Base-by-base conservation (phyloP, 208 protist genomes). In the Leptomonas pyrrhocoris region DNA sequence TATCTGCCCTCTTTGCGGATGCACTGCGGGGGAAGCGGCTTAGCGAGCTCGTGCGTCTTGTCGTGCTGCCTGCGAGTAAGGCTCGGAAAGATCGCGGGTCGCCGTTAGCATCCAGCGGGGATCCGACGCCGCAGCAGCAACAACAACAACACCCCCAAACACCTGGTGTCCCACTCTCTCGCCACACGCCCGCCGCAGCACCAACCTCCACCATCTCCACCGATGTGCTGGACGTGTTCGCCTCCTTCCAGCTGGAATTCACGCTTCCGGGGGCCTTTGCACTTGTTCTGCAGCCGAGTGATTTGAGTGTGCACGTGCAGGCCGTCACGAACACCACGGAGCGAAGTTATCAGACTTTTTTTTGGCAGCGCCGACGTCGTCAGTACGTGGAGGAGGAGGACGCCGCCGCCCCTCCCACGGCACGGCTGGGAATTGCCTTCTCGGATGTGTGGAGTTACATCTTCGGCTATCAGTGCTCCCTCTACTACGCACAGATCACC, bases 391-490 rank as follows among this genome's bases (percentile, higher is more conserved):
- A 76, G n/a, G 42, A 60, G 31, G 48, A 45, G 25, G 23, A 40
- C 4, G 18, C 42, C 21, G 0, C 13, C 9, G 45, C 40, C 4
- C 21, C 23, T 8, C 4, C 40, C 8, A 50, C 36, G n/a, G 18
- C 2, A 54, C 40, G 30, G 64, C 34, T 1, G 19, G 57, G 64
- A 15, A n/a, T 76, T 15, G 38, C 36, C 9, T 66, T 82, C 38
- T 57, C 68, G 1, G 88, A 93, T 60, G 77, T 83, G 28, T 96
- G 92, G 89, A 94, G 88, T 63, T 85, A 82, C 74, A 65, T 79
- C 9, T 96, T 96, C 73, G 92, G 89, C 7, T 93, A 94, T 68
- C 66, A 88, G 40, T 96, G 92, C 69, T 82, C 87, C 13, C 80
- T 96, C 19, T 81, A 88, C 68, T 94, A 92, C 67, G 78, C 86